These are phyloP conservation scores for Pseudozyma pruni DNA, from an alignment of 1,284 basidiomycete species.

Conservation along the genomic window DNA sequence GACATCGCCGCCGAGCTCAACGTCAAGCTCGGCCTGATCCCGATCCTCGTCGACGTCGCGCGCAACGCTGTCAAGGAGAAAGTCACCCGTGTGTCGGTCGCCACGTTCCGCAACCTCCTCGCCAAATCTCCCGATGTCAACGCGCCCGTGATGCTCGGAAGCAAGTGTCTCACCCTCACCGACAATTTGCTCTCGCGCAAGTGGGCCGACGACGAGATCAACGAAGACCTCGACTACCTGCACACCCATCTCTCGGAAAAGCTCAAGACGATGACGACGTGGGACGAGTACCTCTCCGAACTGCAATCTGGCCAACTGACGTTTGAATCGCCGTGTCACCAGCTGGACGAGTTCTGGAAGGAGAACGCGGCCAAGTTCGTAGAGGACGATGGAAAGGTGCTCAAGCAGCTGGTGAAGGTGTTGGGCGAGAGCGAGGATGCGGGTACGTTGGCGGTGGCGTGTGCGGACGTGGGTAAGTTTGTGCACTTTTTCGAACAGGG, in stretches of 20 bases:
- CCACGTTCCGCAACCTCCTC: conserved; percentile 87
- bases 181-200: conserved; percentile 86
- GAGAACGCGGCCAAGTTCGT: conserved; percentile 87
- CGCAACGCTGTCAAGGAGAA: conserved; percentile 96
- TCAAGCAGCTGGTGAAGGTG: conserved; percentile 83
- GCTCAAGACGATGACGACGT: conserved; percentile 90
- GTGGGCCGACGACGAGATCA: conserved; percentile 88
- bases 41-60: conserved; percentile 85
- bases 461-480: conserved; percentile 62
- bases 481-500: conserved; percentile 60
- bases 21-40: conserved; percentile 89
- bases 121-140: conserved; percentile 83
- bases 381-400: conserved; percentile 91
- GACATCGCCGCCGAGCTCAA: conserved; percentile 86
- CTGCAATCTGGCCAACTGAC: conserved; percentile 87
- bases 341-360: conserved; percentile 96
- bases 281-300: conserved; percentile 94
- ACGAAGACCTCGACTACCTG: conserved; percentile 88
- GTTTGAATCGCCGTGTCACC: conserved; percentile 89
- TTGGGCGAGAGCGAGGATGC: conserved; percentile 42
- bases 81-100: conserved; percentile 91
- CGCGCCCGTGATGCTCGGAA: conserved; percentile 89
- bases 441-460: conserved; percentile 59
- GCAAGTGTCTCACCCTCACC: conserved; percentile 84
- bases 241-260: conserved; percentile 81